Conservation (phyloP, 768 basidiomycete genomes). For the Tricholoma saponaceum region DNA sequence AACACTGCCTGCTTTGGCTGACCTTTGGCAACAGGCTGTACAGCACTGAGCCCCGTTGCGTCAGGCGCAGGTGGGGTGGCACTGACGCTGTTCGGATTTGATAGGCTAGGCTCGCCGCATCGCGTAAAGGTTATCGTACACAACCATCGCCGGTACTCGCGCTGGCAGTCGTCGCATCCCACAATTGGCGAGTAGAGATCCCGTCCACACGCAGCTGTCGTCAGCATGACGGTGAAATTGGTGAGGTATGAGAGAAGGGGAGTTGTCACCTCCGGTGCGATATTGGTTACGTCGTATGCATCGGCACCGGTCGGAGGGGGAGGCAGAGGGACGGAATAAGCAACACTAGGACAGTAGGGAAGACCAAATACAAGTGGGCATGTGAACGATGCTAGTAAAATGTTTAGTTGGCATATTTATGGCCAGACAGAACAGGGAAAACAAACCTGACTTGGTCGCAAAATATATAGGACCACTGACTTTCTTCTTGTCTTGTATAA, state of each 20-base stretch:
- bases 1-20: slow-evolving; percentile 23
- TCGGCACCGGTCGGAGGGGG: slow-evolving; percentile 37
- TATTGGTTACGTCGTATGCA: slow-evolving; percentile 45
- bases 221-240: slow-evolving; percentile 72
- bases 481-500: slow-evolving; percentile 49
- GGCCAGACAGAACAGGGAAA: neutral
- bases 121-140: slow-evolving; percentile 73
- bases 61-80: slow-evolving; percentile 26
- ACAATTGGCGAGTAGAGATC: slow-evolving; percentile 78
- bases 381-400: slow-evolving; percentile 49
- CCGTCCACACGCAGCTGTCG: slow-evolving; percentile 73
- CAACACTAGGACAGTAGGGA: slow-evolving; percentile 67
- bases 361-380: slow-evolving; percentile 71
- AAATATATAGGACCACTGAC: slow-evolving; percentile 71
- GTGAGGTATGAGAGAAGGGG: slow-evolving; percentile 56
- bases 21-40: slow-evolving; percentile 18
- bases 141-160: slow-evolving; percentile 72
- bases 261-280: slow-evolving; percentile 45
- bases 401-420: neutral
- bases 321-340: slow-evolving; percentile 68
- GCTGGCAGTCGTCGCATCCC: slow-evolving; percentile 71
- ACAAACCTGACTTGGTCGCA: slow-evolving; percentile 68
- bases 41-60: slow-evolving; percentile 27
- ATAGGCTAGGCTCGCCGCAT: slow-evolving; percentile 53
- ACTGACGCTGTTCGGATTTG: slow-evolving; percentile 29